phyloP scores from a whole-genome alignment of 768 basidiomycete species.

The Lepiota subincarnata region DNA sequence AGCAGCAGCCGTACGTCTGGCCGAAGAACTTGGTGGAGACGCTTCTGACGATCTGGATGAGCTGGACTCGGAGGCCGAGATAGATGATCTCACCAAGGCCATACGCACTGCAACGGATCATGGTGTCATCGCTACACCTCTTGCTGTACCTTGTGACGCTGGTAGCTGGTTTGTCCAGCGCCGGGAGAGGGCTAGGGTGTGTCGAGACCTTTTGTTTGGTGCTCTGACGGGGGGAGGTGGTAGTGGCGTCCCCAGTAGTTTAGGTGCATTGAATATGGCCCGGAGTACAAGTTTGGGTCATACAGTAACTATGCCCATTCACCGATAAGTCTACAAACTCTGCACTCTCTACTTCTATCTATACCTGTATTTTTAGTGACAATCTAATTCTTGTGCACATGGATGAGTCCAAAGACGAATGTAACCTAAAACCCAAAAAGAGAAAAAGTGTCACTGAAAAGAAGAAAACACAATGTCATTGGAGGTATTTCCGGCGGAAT shows the following conservation, averaged over 20 bases:
- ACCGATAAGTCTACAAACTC: slow-evolving; percentile 1
- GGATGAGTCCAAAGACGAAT: not conserved
- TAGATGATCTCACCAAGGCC: slow-evolving; percentile 67
- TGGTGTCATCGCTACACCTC: slow-evolving; percentile 58
- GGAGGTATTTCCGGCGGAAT: not conserved
- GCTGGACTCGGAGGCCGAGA: slow-evolving; percentile 80
- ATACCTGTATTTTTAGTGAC: slow-evolving; percentile 7
- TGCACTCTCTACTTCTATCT: not conserved
- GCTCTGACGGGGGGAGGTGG: slow-evolving; percentile 43
- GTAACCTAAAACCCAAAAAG: slow-evolving; percentile 5
- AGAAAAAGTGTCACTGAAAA: not conserved
- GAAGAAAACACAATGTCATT: not conserved
- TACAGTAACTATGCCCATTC: slow-evolving; percentile 19
- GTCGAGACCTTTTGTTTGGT: slow-evolving; percentile 53
- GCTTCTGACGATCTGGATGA: slow-evolving; percentile 70
- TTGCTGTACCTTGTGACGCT: slow-evolving; percentile 71
- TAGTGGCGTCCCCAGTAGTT: slow-evolving; percentile 26
- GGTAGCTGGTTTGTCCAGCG: slow-evolving; percentile 81
- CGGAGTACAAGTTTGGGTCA: slow-evolving; percentile 27
- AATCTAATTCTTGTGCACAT: slow-evolving; percentile 9
- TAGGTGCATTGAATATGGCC: slow-evolving; percentile 27
- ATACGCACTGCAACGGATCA: slow-evolving; percentile 52
- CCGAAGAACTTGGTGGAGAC: slow-evolving; percentile 52
- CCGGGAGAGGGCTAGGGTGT: slow-evolving; percentile 59
- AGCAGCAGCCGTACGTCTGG: slow-evolving; percentile 45